phyloP scores from a whole-genome alignment of 108 stramenopile genomes.

The Pseudonitzschia delicatissima region DNA sequence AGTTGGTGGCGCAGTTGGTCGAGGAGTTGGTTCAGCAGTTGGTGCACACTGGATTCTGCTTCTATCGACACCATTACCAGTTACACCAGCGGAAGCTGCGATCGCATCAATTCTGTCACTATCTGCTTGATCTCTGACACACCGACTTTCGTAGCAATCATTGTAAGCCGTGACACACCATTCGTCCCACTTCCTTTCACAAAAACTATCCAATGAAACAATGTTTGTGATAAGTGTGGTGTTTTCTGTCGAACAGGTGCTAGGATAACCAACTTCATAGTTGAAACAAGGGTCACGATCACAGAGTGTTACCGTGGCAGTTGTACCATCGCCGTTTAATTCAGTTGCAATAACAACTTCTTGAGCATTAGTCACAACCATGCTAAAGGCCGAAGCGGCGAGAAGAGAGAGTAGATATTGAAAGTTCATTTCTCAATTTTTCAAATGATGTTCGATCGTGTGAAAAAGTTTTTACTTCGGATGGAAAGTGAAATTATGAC shows the following conservation, averaged over 20 bases:
- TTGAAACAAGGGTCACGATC: background rate
- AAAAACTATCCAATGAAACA: background rate
- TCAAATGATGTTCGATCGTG: no score
- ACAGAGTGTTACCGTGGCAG: no score
- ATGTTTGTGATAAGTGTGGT: background rate
- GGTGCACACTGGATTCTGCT: background rate
- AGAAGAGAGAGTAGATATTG: background rate
- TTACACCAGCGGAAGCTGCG: background rate
- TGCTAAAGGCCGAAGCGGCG: background rate
- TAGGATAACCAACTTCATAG: background rate
- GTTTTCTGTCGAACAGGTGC: no score
- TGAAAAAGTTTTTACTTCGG: no score
- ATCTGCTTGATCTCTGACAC: background rate
- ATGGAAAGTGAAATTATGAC: background rate
- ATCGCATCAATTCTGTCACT: background rate
- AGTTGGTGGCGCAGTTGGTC: background rate
- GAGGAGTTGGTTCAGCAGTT: background rate
- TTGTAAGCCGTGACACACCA: conserved; percentile 6
- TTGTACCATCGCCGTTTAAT: no score
- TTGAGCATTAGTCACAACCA: background rate
- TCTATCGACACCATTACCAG: background rate
- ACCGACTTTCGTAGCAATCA: background rate
- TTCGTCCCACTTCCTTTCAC: conserved; percentile 1
- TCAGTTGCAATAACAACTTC: background rate
- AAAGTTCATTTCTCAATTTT: no score